phyloP scores from a whole-genome alignment of 176 grass and related monocot genomes.

The Lolium perenne region DNA sequence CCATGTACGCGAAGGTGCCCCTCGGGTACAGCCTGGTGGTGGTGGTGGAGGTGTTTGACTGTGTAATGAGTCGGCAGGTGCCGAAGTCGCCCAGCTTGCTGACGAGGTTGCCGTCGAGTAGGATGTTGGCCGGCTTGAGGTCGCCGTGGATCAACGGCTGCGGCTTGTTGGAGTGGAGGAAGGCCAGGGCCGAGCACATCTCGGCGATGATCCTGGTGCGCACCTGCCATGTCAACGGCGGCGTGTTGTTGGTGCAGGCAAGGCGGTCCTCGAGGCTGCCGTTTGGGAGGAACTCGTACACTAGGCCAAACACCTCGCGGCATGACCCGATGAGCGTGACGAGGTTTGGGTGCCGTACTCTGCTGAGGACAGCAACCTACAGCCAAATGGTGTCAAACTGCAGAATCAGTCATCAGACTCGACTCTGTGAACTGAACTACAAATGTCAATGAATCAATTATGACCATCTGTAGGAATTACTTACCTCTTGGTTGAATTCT shows the following conservation, averaged over 20 bases:
- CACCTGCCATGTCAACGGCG: slow-evolving; percentile 65
- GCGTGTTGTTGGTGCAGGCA: slow-evolving; percentile 32
- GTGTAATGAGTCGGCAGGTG: slow-evolving; percentile 45
- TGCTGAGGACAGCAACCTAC: slow-evolving; percentile 64
- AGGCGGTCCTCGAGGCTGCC: slow-evolving; percentile 57
- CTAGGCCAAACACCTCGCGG: too few relatives aligned
- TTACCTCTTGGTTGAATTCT: slow-evolving; percentile 72
- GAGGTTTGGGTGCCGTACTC: slow-evolving; percentile 79
- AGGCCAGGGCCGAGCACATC: slow-evolving; percentile 78
- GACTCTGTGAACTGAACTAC: too few relatives aligned
- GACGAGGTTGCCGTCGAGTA: slow-evolving; percentile 70
- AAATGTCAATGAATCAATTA: too few relatives aligned
- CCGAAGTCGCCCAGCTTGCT: slow-evolving; percentile 75
- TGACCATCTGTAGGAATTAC: not conserved
- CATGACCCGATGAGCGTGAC: slow-evolving; percentile 43
- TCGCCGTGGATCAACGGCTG: slow-evolving; percentile 66
- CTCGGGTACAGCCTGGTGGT: slow-evolving; percentile 48
- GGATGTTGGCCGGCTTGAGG: slow-evolving; percentile 6
- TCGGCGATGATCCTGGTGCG: slow-evolving; percentile 68
- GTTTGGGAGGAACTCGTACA: too few relatives aligned
- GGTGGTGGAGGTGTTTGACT: slow-evolving; percentile 38
- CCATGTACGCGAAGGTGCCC: slow-evolving; percentile 57
- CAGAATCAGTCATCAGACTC: not conserved
- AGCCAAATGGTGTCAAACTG: slow-evolving; percentile 15
- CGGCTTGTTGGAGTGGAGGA: slow-evolving; percentile 72